Base-by-base conservation (phyloP, 2,329 filamentous ascomycete genomes). In the Pezicula radicicola region DNA sequence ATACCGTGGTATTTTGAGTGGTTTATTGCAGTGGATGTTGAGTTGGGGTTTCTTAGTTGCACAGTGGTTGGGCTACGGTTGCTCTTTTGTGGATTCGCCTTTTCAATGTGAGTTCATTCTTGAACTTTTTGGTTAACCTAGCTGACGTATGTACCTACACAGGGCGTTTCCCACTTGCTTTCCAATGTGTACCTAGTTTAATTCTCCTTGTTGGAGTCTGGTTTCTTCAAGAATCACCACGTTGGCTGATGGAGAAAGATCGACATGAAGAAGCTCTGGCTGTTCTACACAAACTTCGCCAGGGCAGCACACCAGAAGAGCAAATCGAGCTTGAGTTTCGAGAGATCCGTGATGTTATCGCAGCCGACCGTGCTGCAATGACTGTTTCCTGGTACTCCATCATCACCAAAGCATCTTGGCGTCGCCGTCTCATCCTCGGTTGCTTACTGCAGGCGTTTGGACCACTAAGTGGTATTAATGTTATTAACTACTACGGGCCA, bases 131-230 rank as follows among this genome's bases (percentile, higher is more conserved):
- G n/a, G n/a, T n/a, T n/a, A n/a, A n/a, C n/a, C 16, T 16, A 7
- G 10, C 15, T 48, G 15, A n/a, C 46, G 19, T 5, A 12, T 40
- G 8, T n/a, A 28, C 15, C 36, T 18, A 37, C 44, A 12, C n/a
- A 8, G 84, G 81, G 81, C 71, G 81, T 4, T 66, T 84, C 1
- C 80, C 81, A 0, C 70, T 83, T n/a, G 75, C 73, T 51, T 70
- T 84, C 3, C 81, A 84, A 57, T 71, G 81, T 12, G 66, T 76
- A 0, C 79, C 79, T 4, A 79, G 77, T 3, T 60, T 79, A 18
- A 57, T 79, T 10, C 71, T 84, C 7, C 73, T 73, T 7, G 60
- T 70, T 16, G 79, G 80, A 33, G 81, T 80, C 18, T 54, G 46
- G 47, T 71, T 79, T 55, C 67, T 81, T 4, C 79, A 79, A 1